Evolutionary conservation across 257 asterid species (phyloP), one percentile per base, ranked within the genome.

Genomic region (Solanum infundibuliforme): DNA sequence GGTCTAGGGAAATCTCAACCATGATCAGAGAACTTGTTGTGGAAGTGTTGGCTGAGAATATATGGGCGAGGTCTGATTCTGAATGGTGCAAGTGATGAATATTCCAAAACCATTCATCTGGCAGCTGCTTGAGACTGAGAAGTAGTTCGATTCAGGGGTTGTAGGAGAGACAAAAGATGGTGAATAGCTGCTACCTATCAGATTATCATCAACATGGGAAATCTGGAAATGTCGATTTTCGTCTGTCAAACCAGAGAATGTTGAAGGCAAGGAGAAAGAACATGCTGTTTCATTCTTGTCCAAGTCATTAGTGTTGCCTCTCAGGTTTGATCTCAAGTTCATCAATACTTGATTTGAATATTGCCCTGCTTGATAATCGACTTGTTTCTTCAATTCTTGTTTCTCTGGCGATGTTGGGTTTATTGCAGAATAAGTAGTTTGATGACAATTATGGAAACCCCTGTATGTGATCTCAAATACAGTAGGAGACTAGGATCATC

Each of bases 381-480:
- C 72, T 32, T 87, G 89, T 82, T 86, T 46, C 27, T 25, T 91
- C 71, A 68, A 23, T 89, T 92, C 91, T 90, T 87, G 91, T 83
- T 93, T 90, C 87, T 88, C 91, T 10, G 91, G 91, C 71, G 95
- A 88, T 65, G 86, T 69, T 87, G 89, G 87, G 35, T 86, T 88
- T 48, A 91, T 91, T 76, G 73, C 90, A 60, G 93, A 85, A 69
- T 66, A 86, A 83, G 72, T 25, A 38, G 88, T 84, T 13, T 74
- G 93, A 90, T 85, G 87, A 91, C 98, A 95, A 6, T 92, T 76
- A 88, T 95, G 99, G 2, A 84, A 84, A 38, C 96, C 98, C 88
- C 91, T 95, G 93, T 95, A 93, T 7, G 96, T 94, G 92, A 97
- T 86, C 71, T 97, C 96, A 34, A 95, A 94, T 25, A 97, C n/a